Evolutionary conservation across 345 rosid genomes (phyloP).

Genomic region (Populus simonii): DNA sequence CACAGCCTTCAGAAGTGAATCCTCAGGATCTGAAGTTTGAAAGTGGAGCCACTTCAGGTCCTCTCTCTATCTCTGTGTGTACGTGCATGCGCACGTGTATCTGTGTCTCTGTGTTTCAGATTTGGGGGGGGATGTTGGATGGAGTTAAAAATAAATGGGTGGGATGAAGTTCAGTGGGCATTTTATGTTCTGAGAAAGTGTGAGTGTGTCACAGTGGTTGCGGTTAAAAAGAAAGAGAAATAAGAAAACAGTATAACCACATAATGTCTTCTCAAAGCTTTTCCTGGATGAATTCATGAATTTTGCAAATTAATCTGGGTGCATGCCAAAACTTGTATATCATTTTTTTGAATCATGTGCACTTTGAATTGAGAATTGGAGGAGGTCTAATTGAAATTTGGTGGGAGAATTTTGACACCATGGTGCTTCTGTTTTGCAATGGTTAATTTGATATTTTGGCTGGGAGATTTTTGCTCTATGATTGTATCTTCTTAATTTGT

Average conservation of each 20-base stretch:
- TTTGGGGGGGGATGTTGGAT: background rate
- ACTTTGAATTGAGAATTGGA: background rate
- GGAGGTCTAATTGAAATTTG: background rate
- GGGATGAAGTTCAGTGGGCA: background rate
- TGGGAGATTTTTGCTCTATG: background rate
- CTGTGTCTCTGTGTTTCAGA: too few relatives aligned
- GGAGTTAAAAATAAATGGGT: background rate
- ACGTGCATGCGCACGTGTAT: background rate
- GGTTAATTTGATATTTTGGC: conserved; percentile 1
- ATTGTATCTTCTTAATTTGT: conserved; percentile 5
- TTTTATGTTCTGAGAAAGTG: background rate
- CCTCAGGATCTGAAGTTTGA: conserved; percentile 23
- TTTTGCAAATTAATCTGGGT: background rate
- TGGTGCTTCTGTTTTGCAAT: background rate
- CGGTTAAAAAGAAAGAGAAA: background rate
- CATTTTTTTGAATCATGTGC: background rate
- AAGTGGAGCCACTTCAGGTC: conserved; percentile 39
- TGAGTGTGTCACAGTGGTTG: background rate
- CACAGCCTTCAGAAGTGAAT: conserved; percentile 25
- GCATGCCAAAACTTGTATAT: background rate
- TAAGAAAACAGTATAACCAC: background rate
- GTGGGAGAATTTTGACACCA: background rate
- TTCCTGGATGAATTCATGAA: background rate
- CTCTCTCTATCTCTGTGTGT: background rate
- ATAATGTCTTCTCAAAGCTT: background rate